Evolutionary conservation across 495 filamentous ascomycete genomes (phyloP).

Genomic region (Hypoxylon fragiforme): DNA sequence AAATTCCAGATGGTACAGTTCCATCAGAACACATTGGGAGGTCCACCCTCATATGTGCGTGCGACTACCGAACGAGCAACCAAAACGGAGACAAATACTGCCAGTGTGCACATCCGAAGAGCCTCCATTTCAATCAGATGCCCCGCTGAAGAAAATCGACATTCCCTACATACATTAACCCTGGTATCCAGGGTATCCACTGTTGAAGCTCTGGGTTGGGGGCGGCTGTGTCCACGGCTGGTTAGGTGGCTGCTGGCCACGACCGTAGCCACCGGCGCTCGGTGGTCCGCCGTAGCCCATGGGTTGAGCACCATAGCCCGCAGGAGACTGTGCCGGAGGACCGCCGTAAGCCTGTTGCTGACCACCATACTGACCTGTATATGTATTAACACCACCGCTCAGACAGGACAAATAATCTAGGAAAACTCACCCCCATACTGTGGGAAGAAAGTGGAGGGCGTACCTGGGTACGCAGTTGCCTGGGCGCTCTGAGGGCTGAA

Average conservation of each 20-base stretch:
- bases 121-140: slow-evolving; percentile 11
- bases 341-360: slow-evolving; percentile 56
- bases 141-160: slow-evolving; percentile 7
- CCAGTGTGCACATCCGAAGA: slow-evolving; percentile 12
- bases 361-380: slow-evolving; percentile 53
- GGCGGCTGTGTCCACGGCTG: slow-evolving; percentile 73
- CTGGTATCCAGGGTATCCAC: slow-evolving; percentile 63
- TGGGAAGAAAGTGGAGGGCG: slow-evolving; percentile 85
- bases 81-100: slow-evolving; percentile 15
- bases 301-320: slow-evolving; percentile 64
- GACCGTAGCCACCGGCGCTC: slow-evolving; percentile 79
- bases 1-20: slow-evolving; percentile 19
- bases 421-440: slow-evolving; percentile 79
- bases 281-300: slow-evolving; percentile 64
- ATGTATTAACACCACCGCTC: slow-evolving; percentile 33
- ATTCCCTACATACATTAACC: slow-evolving; percentile 44
- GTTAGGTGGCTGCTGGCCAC: slow-evolving; percentile 74
- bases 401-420: slow-evolving; percentile 45
- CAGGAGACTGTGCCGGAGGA: slow-evolving; percentile 61
- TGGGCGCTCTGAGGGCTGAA: slow-evolving; percentile 67
- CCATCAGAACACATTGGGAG: slow-evolving; percentile 21
- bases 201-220: slow-evolving; percentile 59
- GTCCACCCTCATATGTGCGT: slow-evolving; percentile 2
- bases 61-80: slow-evolving; percentile 21
- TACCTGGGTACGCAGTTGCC: slow-evolving; percentile 65